These are phyloP conservation scores for Boletus sp. DNA, from an alignment of 1,284 basidiomycete genomes.

Conservation along the genomic window DNA sequence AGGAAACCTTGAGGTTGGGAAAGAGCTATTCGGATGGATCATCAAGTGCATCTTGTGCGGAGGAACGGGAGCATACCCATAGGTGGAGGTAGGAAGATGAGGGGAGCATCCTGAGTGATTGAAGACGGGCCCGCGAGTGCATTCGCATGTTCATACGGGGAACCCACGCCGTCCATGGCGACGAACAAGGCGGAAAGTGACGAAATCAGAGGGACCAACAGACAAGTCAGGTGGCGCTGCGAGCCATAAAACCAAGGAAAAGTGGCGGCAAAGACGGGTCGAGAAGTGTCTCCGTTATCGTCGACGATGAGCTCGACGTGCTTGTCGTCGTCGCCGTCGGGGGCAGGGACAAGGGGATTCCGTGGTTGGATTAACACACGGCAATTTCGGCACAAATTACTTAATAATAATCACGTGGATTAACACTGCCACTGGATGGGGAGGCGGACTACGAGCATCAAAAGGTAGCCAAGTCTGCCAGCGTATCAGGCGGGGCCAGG, in stretches of 20 bases:
- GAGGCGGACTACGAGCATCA: no score
- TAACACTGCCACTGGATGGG: conserved; percentile 12
- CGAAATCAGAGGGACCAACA: conserved; percentile 28
- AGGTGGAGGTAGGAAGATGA: conserved; percentile 29
- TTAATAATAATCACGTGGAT: conserved; percentile 29
- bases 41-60: conserved; percentile 11
- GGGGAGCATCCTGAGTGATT: conserved; percentile 23
- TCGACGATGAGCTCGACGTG: conserved; percentile 30
- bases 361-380: conserved; percentile 31
- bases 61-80: conserved; percentile 20
- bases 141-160: conserved; percentile 22
- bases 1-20: conserved; percentile 49
- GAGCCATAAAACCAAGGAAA: conserved; percentile 22
- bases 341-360: conserved; percentile 36
- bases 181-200: conserved; percentile 16
- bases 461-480: no score
- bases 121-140: conserved; percentile 34
- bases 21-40: conserved; percentile 22
- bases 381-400: conserved; percentile 30
- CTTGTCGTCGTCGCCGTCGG: conserved; percentile 31
- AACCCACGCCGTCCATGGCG: conserved; percentile 31
- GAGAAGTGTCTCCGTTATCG: conserved; percentile 24
- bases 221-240: conserved; percentile 4
- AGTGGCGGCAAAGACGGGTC: not conserved
- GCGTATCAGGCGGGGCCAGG: no score